These are phyloP conservation scores for Tremellales sp. DNA, from an alignment of 1,284 basidiomycete genomes.

Conservation along the genomic window DNA sequence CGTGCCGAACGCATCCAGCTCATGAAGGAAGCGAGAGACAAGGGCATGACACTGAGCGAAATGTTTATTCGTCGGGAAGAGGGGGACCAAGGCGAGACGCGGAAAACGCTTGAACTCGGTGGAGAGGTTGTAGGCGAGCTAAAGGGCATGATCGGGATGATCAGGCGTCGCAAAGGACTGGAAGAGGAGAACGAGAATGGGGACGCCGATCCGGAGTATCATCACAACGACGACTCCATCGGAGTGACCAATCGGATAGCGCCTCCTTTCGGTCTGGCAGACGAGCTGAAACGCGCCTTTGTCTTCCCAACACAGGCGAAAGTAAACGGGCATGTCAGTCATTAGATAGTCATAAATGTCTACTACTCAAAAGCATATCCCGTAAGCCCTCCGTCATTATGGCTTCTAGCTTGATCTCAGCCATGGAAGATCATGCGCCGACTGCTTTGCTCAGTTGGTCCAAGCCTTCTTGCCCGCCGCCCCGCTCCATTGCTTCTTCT, in stretches of 20 bases:
- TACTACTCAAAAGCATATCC: background rate
- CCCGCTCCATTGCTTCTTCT: background rate
- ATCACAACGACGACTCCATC: background rate
- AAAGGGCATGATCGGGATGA: slow-evolving; percentile 37
- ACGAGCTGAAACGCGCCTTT: background rate
- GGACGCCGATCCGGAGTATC: background rate
- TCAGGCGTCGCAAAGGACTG: slow-evolving; percentile 28
- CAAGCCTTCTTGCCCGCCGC: background rate
- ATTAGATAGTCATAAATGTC: background rate
- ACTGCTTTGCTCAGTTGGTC: background rate
- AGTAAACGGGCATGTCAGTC: background rate
- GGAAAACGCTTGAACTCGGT: slow-evolving; percentile 13
- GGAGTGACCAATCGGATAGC: background rate
- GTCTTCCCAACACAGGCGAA: background rate
- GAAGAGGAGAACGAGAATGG: background rate
- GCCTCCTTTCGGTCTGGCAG: background rate
- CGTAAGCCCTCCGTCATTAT: background rate
- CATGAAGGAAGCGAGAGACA: slow-evolving; percentile 26
- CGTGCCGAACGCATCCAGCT: slow-evolving; percentile 36
- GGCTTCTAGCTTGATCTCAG: too few relatives aligned
- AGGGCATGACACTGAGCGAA: slow-evolving; percentile 21
- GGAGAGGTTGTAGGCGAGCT: slow-evolving; percentile 39
- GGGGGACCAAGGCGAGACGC: background rate
- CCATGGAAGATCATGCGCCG: background rate
- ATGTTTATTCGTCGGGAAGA: slow-evolving; percentile 4